phyloP scores from a whole-genome alignment of 2,329 filamentous ascomycete species.

The Fusarium xyrophilum region DNA sequence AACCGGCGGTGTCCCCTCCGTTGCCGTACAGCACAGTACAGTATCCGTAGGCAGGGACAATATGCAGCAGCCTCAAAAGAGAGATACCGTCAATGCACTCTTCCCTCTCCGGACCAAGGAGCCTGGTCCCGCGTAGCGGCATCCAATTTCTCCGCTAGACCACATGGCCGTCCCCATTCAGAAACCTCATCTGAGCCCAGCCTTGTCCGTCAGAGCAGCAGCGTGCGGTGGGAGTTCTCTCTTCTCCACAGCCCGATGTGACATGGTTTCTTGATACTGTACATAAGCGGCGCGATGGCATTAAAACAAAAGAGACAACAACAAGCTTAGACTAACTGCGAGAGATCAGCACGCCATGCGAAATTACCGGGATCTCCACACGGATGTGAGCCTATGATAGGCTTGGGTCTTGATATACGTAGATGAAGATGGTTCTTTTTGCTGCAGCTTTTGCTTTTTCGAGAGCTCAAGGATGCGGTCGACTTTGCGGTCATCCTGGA shows the following conservation, averaged over 20 bases:
- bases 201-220: slow-evolving; percentile 28
- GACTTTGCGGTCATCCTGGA: not conserved
- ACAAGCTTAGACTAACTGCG: slow-evolving; percentile 27
- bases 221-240: slow-evolving; percentile 37
- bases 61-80: slow-evolving; percentile 30
- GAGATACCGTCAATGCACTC: slow-evolving; percentile 18
- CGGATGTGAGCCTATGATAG: slow-evolving; percentile 19
- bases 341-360: slow-evolving; percentile 32
- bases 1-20: not conserved
- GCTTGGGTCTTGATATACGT: slow-evolving; percentile 11
- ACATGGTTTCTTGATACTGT: not conserved
- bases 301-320: slow-evolving; percentile 30
- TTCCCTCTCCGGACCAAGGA: slow-evolving; percentile 5
- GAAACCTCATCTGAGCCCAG: slow-evolving; percentile 39
- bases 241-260: slow-evolving; percentile 12
- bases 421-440: slow-evolving; percentile 31
- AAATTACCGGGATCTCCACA: slow-evolving; percentile 34
- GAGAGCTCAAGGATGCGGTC: not conserved
- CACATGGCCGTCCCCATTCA: slow-evolving; percentile 25
- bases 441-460: slow-evolving; percentile 35
- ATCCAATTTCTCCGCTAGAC: slow-evolving; percentile 16
- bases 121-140: slow-evolving; percentile 1
- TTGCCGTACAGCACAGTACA: not conserved
- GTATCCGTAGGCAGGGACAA: not conserved
- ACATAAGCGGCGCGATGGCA: slow-evolving; percentile 1